These are phyloP conservation scores for Dictyophora rubrovolvata DNA, from an alignment of 768 basidiomycete species.

Conservation along the genomic window DNA sequence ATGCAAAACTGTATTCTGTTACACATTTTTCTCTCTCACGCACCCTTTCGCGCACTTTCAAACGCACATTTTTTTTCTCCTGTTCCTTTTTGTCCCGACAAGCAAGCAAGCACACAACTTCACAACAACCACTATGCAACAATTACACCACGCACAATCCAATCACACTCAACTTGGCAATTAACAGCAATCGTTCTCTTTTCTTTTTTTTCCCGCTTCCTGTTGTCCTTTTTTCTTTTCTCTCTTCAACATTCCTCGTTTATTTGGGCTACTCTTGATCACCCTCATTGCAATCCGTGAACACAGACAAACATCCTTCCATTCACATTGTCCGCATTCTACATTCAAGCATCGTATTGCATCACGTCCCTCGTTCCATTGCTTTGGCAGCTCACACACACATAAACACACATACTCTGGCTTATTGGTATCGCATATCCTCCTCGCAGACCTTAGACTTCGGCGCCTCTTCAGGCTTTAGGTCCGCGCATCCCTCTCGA, in stretches of 20 bases:
- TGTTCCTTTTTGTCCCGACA: not conserved
- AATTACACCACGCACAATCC: conserved; percentile 2
- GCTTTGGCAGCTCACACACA: not conserved
- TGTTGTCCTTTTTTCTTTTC: not conserved
- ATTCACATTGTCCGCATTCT: too few relatives aligned
- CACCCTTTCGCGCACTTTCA: not conserved
- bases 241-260: not conserved
- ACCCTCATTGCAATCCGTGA: too few relatives aligned
- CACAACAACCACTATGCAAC: not conserved
- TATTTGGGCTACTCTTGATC: not conserved
- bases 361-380: not conserved
- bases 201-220: not conserved
- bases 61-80: not conserved
- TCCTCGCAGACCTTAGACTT: too few relatives aligned
- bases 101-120: not conserved
- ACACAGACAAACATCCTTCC: too few relatives aligned
- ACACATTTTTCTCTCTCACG: not conserved
- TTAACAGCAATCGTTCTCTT: conserved; percentile 5
- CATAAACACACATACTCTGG: not conserved
- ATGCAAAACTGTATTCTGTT: not conserved
- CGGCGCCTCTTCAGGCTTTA: too few relatives aligned
- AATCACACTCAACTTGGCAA: conserved; percentile 2
- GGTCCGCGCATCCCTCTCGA: not conserved
- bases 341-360: too few relatives aligned
- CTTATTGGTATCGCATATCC: not conserved